phyloP scores from a whole-genome alignment of 2,329 filamentous ascomycete genomes.

The Colletotrichum destructivum region DNA sequence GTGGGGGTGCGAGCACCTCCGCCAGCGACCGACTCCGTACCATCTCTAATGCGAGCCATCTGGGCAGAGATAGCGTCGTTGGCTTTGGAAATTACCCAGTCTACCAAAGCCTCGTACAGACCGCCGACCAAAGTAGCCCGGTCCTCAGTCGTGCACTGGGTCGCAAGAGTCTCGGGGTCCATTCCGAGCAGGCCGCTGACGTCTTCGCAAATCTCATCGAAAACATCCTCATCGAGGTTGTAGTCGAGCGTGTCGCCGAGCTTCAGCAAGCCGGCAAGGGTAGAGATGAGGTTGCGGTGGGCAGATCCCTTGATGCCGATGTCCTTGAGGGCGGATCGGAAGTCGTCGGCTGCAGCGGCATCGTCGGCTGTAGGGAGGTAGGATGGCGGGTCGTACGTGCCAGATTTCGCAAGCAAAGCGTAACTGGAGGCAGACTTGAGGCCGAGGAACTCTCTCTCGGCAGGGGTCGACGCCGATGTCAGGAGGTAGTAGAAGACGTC shows the following conservation, averaged over 20 bases:
- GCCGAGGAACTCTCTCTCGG: slow-evolving; percentile 90
- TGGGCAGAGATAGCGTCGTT: slow-evolving; percentile 88
- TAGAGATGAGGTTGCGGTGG: slow-evolving; percentile 87
- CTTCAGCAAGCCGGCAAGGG: slow-evolving; percentile 88
- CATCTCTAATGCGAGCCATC: slow-evolving; percentile 76
- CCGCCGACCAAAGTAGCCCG: slow-evolving; percentile 86
- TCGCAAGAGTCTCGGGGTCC: slow-evolving; percentile 85
- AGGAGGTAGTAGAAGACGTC: slow-evolving; percentile 98
- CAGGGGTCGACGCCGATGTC: slow-evolving; percentile 89
- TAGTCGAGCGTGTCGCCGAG: slow-evolving; percentile 93
- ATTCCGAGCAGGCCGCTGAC: slow-evolving; percentile 88
- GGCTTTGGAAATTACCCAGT: slow-evolving; percentile 92
- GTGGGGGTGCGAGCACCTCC: slow-evolving; percentile 74
- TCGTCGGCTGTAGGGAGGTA: slow-evolving; percentile 96
- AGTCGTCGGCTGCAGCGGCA: slow-evolving; percentile 92
- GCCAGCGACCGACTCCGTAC: slow-evolving; percentile 78
- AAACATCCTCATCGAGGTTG: slow-evolving; percentile 83
- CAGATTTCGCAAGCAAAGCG: slow-evolving; percentile 83
- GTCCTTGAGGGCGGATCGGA: slow-evolving; percentile 86
- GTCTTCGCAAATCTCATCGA: slow-evolving; percentile 92
- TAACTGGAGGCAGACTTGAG: slow-evolving; percentile 85
- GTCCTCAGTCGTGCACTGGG: slow-evolving; percentile 87
- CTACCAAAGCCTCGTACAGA: slow-evolving; percentile 93
- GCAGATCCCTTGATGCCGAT: slow-evolving; percentile 93
- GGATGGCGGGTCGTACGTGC: slow-evolving; percentile 86